Evolutionary conservation across 371 early-diverging fungal species (phyloP), one percentile per base, ranked within the genome.

Genomic region (Mucor irregularis): DNA sequence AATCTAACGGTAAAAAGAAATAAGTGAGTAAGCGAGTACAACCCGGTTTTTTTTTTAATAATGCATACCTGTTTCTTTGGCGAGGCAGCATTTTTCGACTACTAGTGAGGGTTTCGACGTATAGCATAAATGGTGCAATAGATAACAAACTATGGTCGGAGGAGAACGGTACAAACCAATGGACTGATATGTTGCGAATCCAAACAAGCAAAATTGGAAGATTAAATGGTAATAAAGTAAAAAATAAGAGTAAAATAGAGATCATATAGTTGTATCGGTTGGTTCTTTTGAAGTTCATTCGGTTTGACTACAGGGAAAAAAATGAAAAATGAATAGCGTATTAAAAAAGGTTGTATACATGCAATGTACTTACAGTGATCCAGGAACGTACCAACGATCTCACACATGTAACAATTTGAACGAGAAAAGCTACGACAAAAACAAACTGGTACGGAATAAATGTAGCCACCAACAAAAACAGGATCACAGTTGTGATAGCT

Each of bases 361-460:
- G 14, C 44, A 37, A 38, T 39, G 28, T 6, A 14, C 76, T 72
- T 76, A 79, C 83, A 9, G 64, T 48, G 35, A 56, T 49, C 55
- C 71, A 70, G 24, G 71, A 74, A 16, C 62, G 49, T 17, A 76
- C 47, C 49, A 81, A 55, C 2, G 89, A 78, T 9, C 89, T 73
- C 5, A 86, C 72, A 44, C 85, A 83, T 5, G 84, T 83, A 22
- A 88, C 73, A 34, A 84, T 78, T 49, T 91, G 92, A 8, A 89
- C 88, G 24, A 90, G 58, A 55, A 89, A 88, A 2, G 90, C 87
- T 19, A 88, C 85, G 3, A 90, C 73, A 71, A 89, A 92, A 0
- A 88, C 89, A 77, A 90, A 89, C 62, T 92, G 92, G 68, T 90
- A 92, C 1, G 92, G 91, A 19, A 90, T 85, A 67, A 84, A 81